These are phyloP conservation scores for Xylaria castorea DNA, from an alignment of 495 filamentous ascomycete species.

Conservation along the genomic window DNA sequence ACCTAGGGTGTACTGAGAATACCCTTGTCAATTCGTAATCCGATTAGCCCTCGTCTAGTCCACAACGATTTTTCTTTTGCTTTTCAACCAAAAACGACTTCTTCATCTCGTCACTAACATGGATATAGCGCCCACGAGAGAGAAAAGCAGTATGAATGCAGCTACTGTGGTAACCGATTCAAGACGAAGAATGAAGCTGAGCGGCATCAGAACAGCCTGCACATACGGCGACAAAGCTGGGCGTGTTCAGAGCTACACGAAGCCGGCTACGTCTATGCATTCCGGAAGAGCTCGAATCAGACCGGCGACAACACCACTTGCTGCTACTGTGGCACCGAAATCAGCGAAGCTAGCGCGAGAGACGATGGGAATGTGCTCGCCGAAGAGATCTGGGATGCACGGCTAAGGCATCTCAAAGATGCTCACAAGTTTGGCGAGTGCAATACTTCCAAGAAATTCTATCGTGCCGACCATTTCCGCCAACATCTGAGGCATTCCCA, in stretches of 20 bases:
- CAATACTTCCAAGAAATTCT: slow-evolving; percentile 98
- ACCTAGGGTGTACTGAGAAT: not conserved
- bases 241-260: not conserved
- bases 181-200: slow-evolving; percentile 99
- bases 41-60: not conserved
- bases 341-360: not conserved
- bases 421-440: slow-evolving; percentile 97
- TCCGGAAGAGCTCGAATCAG: not conserved
- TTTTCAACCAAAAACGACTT: not conserved
- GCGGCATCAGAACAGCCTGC: slow-evolving; percentile 73
- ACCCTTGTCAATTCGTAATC: not conserved
- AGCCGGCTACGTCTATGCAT: not conserved
- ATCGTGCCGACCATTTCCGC: slow-evolving; percentile 94
- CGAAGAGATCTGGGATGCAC: slow-evolving; percentile 63
- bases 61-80: not conserved
- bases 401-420: slow-evolving; percentile 83
- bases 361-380: not conserved
- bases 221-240: not conserved
- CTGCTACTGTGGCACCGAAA: not conserved
- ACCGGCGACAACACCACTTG: not conserved
- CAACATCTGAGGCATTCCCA: slow-evolving; percentile 99
- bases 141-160: slow-evolving; percentile 95
- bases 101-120: not conserved
- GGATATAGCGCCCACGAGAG: not conserved
- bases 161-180: slow-evolving; percentile 92